A percentile compares a stretch with the other conserved stretches of the same genome.
These are phyloP conservation scores for Rhynchospora pubera DNA, from an alignment of 176 grass and related monocot genomes.

Conservation along the genomic window DNA sequence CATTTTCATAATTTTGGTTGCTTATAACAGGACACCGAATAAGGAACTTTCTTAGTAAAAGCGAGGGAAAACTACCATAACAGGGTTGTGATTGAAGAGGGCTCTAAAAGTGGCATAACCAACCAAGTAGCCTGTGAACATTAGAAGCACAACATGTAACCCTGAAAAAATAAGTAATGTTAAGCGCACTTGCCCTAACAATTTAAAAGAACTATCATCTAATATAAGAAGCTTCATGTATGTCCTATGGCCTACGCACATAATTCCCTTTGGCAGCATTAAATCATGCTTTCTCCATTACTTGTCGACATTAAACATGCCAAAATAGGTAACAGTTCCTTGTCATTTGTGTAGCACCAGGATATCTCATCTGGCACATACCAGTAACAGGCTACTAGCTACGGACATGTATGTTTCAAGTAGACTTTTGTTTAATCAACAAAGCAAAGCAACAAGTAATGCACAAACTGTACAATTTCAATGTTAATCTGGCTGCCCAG, in stretches of 20 bases:
- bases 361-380: not conserved
- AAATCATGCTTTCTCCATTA: not conserved
- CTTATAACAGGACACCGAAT: not conserved
- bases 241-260: too few relatives aligned
- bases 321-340: not conserved
- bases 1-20: not conserved
- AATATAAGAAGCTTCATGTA: too few relatives aligned
- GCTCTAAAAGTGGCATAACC: slow-evolving; percentile 69
- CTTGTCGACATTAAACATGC: not conserved
- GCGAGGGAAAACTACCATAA: slow-evolving; percentile 50
- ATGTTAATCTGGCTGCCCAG: not conserved
- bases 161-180: slow-evolving; percentile 31
- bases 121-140: slow-evolving; percentile 94
- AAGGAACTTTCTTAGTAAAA: not conserved
- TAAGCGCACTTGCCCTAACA: not conserved
- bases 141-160: slow-evolving; percentile 66
- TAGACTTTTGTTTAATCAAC: not conserved
- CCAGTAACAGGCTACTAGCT: not conserved
- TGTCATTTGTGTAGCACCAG: not conserved
- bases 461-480: not conserved
- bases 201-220: not conserved
- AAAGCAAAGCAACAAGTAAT: not conserved
- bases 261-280: too few relatives aligned
- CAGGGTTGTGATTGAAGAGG: slow-evolving; percentile 66
- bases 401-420: not conserved